Base-by-base conservation (phyloP, 2,329 filamentous ascomycete species). In the Fusarium foetens region DNA sequence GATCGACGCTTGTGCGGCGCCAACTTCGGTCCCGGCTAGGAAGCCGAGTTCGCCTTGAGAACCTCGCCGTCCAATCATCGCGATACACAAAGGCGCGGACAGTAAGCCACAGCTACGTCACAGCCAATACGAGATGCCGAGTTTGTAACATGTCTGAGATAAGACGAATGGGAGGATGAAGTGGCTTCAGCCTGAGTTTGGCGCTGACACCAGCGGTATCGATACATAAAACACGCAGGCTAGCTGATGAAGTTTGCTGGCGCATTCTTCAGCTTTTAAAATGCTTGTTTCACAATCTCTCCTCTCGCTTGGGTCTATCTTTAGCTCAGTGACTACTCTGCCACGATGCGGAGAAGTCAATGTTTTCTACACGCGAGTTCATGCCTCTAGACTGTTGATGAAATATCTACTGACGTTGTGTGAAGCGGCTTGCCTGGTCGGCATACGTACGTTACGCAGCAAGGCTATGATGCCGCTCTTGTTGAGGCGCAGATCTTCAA, bases 401-500 rank as follows among this genome's bases (percentile, higher is more conserved):
- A 3, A 6, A 11, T 2, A 4, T 5, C 19, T 11, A 8, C 16
- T 31, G 8, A n/a, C 5, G 0, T 2, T 21, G 8, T 1, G 0
- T 19, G 2, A 36, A 68, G 65, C 43, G 63, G 65, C 0, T 27
- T 68, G 8, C 63, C 65, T 12, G 63, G 65, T 3, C 14, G 55
- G 5, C 63, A 68, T 38, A 25, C 3, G 5, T 67, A 68, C 36
- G 63, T 68, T 2, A 61, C 48, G 3, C 39, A 54, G 14, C 63
- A 67, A 16, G 65, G 65, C 4, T 67, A 68, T 3, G 48, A 62
- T 17, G 41, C 63, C 4, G 45, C 36, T 0, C 41, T 68, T 8
- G 51, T 48, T 0, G 63, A 68, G 1, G n/a, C 53, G 3, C 65
- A 68, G 13, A 68, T 68, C 1, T 68, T 68, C 6, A 68, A 68